Percentiles rank a stretch among this genome's conserved stretches.
phyloP scores from a whole-genome alignment of 2,329 filamentous ascomycete species.

The Whalleya microplaca region DNA sequence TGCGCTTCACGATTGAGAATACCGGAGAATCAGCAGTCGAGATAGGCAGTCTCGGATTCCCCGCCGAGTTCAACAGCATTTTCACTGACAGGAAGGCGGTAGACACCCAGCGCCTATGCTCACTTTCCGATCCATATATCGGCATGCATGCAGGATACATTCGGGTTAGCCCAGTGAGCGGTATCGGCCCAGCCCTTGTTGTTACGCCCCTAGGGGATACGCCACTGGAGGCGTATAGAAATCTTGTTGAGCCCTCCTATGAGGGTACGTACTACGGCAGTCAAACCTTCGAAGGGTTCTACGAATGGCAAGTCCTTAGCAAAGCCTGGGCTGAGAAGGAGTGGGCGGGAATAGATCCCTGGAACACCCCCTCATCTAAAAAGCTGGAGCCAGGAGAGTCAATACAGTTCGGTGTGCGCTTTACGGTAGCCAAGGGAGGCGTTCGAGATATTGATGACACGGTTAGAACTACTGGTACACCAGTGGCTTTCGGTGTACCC shows the following conservation, averaged over 20 bases:
- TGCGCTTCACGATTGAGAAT: slow-evolving; percentile 57
- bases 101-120: slow-evolving; percentile 55
- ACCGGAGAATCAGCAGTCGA: slow-evolving; percentile 46
- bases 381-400: slow-evolving; percentile 48
- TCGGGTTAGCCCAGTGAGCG: slow-evolving; percentile 54
- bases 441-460: slow-evolving; percentile 52
- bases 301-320: slow-evolving; percentile 61
- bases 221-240: slow-evolving; percentile 59
- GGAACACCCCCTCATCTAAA: slow-evolving; percentile 57
- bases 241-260: slow-evolving; percentile 50
- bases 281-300: slow-evolving; percentile 63
- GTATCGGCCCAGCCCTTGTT: slow-evolving; percentile 56
- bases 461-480: slow-evolving; percentile 47
- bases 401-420: slow-evolving; percentile 54
- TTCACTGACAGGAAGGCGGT: slow-evolving; percentile 54
- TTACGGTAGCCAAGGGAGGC: slow-evolving; percentile 48
- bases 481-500: slow-evolving; percentile 56
- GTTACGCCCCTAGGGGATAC: slow-evolving; percentile 55
- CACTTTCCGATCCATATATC: slow-evolving; percentile 63
- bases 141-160: slow-evolving; percentile 62
- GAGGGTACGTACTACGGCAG: slow-evolving; percentile 49
- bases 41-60: slow-evolving; percentile 60
- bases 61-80: slow-evolving; percentile 65
- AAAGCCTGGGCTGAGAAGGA: slow-evolving; percentile 60
- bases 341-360: slow-evolving; percentile 54